Conservation (phyloP, 768 basidiomycete genomes). For the Hericium erinaceus region DNA sequence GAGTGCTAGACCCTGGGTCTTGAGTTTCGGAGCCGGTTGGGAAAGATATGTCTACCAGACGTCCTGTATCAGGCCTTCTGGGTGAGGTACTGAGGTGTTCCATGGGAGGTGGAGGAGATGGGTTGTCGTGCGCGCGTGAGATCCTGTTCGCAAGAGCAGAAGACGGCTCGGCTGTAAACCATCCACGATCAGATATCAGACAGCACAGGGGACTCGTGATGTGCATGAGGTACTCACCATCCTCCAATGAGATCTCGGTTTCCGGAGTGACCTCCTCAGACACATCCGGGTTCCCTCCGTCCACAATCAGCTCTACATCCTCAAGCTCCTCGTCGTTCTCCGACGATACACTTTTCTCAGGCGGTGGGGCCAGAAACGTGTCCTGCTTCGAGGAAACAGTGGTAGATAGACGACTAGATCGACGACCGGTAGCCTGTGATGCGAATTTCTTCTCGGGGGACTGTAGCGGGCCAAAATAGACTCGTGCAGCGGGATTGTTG, state of each 20-base stretch:
- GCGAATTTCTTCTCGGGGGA: conserved; percentile 17
- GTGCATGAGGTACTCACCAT: conserved; percentile 5
- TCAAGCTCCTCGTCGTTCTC: not conserved
- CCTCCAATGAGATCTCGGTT: not conserved
- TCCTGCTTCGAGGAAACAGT: not conserved
- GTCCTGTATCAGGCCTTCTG: too few relatives aligned
- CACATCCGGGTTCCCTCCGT: not conserved
- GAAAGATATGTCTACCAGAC: too few relatives aligned
- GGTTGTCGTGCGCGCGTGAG: conserved; percentile 63
- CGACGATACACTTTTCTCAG: not conserved
- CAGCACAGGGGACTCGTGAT: not conserved
- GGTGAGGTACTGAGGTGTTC: not conserved
- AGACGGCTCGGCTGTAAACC: conserved; percentile 43
- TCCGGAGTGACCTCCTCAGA: not conserved
- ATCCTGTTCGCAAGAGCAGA: conserved; percentile 58
- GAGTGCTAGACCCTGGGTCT: too few relatives aligned
- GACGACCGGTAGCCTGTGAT: conserved; percentile 7
- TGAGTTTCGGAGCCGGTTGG: too few relatives aligned
- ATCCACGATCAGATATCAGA: not conserved
- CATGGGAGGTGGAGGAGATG: conserved; percentile 51
- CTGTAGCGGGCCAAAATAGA: conserved; percentile 18
- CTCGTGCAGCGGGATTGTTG: conserved; percentile 9
- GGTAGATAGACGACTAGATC: not conserved
- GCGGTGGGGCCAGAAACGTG: not conserved
- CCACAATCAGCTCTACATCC: not conserved